These are phyloP conservation scores for Chaetomidium leptoderma DNA, from an alignment of 495 filamentous ascomycete species.

Conservation along the genomic window DNA sequence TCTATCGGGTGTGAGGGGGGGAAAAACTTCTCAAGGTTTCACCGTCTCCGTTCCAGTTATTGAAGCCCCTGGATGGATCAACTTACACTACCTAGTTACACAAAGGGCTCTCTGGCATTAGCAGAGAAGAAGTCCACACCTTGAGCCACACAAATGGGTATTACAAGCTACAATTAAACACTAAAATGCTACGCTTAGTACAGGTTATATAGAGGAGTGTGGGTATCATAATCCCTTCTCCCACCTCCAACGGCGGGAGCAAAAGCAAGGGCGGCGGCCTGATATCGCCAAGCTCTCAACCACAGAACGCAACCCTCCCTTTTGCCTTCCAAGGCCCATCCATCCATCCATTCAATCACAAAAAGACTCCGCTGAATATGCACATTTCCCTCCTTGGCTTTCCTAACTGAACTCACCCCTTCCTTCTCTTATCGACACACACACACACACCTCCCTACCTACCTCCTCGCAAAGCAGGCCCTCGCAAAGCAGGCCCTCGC, in stretches of 20 bases:
- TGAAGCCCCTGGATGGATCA: too few species aligned
- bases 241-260: too few species aligned
- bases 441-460: not conserved
- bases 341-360: not conserved
- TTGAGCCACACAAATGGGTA: not conserved
- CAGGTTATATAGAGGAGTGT: slow-evolving; percentile 1
- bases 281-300: not conserved
- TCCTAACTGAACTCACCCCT: not conserved
- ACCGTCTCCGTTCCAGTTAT: too few species aligned
- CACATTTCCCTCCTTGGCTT: not conserved
- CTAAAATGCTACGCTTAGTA: slow-evolving; percentile 1
- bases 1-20: slow-evolving; percentile 71
- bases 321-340: not conserved
- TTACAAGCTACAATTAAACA: slow-evolving; percentile 10
- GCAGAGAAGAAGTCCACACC: too few species aligned
- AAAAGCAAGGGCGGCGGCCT: not conserved
- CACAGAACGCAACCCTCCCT: not conserved
- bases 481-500: too few species aligned
- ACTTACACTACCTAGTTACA: too few species aligned
- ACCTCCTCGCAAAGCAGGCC: not conserved
- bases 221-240: slow-evolving; percentile 23
- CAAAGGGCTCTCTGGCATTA: too few species aligned
- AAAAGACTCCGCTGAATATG: slow-evolving; percentile 9
- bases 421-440: not conserved
- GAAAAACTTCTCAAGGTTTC: too few species aligned